A percentile compares a stretch with the other conserved stretches of the same genome.
Conservation (phyloP, 805 yeast species). For the Kluyveromyces siamensis region DNA sequence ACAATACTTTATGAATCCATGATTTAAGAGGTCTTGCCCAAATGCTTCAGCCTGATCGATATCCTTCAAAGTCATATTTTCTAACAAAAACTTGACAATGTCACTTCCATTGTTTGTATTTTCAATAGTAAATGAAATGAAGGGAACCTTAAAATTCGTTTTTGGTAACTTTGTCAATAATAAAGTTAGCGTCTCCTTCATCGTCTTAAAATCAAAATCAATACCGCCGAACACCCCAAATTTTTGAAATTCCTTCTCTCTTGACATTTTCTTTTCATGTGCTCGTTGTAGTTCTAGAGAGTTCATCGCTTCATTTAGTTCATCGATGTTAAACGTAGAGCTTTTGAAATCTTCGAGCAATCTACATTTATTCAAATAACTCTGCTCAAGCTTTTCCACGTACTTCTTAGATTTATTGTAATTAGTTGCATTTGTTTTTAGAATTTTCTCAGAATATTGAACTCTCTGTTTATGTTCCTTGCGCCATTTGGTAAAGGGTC, state of each 20-base stretch:
- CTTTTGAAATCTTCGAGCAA: conserved; percentile 51
- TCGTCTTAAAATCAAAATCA: conserved; percentile 26
- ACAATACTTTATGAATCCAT: conserved; percentile 47
- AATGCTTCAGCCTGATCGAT: conserved; percentile 56
- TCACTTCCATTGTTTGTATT: conserved; percentile 29
- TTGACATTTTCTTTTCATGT: conserved; percentile 15
- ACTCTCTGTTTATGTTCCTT: conserved; percentile 61
- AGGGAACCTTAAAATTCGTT: conserved; percentile 48
- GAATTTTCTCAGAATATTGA: conserved; percentile 46
- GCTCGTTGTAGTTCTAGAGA: conserved; percentile 16
- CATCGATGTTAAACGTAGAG: conserved; percentile 17
- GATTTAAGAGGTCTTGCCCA: conserved; percentile 61
- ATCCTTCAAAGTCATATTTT: conserved; percentile 25
- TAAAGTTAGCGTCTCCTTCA: conserved; percentile 33
- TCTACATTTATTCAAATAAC: conserved; percentile 71
- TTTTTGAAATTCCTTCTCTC: conserved; percentile 22
- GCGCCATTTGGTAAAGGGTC: conserved; percentile 71
- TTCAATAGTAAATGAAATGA: conserved; percentile 32
- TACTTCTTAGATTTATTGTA: conserved; percentile 39
- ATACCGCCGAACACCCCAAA: conserved; percentile 24
- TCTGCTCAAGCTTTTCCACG: conserved; percentile 48
- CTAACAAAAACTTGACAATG: conserved; percentile 23
- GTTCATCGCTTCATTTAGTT: conserved; percentile 15
- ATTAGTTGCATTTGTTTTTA: conserved; percentile 41
- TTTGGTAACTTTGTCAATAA: conserved; percentile 45